phyloP scores from a whole-genome alignment of 2,329 filamentous ascomycete genomes.

The Neopestalotiopsis sp. region DNA sequence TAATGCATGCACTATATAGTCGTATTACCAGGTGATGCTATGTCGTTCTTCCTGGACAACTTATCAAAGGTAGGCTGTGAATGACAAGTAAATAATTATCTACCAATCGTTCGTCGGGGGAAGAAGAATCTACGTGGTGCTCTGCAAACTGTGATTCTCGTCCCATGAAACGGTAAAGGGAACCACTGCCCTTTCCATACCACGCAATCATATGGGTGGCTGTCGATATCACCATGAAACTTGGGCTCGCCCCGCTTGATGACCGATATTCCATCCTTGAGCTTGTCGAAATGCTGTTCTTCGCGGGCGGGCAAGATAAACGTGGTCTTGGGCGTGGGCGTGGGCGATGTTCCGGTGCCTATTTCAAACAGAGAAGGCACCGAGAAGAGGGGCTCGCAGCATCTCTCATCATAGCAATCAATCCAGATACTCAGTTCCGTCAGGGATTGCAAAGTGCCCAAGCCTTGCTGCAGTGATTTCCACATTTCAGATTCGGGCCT shows the following conservation, averaged over 20 bases:
- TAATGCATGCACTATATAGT: no score
- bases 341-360: neutral
- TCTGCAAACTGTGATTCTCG: neutral
- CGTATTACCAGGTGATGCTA: no score
- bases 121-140: neutral
- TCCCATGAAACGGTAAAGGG: neutral
- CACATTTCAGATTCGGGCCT: slow-evolving; percentile 9
- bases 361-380: slow-evolving; percentile 5
- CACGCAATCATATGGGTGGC: neutral
- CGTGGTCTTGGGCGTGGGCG: neutral
- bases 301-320: slow-evolving; percentile 2
- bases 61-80: no score
- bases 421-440: neutral
- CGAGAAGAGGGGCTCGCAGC: slow-evolving; percentile 1
- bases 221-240: neutral
- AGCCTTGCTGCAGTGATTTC: slow-evolving; percentile 3
- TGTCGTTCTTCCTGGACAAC: no score
- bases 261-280: neutral
- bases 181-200: neutral
- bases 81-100: no score
- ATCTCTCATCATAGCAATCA: slow-evolving; percentile 5
- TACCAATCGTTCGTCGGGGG: no score
- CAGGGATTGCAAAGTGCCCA: neutral
- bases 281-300: slow-evolving; percentile 4
- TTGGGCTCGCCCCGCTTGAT: slow-evolving; percentile 4